Evolutionary conservation across 1,284 basidiomycete genomes (phyloP), one percentile per base, ranked within the genome.

Genomic region (Cutaneotrichosporon spelunceum): DNA sequence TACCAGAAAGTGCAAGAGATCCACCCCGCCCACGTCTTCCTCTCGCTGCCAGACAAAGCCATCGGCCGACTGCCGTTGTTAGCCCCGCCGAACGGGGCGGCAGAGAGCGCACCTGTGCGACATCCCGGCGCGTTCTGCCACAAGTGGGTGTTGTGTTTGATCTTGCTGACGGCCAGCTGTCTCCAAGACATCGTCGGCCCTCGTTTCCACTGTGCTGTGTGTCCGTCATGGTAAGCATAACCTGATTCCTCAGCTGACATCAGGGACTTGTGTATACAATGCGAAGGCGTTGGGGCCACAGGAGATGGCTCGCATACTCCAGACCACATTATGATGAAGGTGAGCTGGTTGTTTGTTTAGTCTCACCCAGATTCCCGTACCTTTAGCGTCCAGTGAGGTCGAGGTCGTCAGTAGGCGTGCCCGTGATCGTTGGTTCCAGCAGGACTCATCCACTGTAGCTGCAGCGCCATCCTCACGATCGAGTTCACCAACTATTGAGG

Each of bases 261-360:
- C 55, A 76, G 75, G 77, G 79, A 80, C 61, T 66, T 94, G 21
- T 95, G 92, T 71, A 85, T 88, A 21, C 91, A 92, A 69, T 95
- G 92, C 75, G 92, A 94, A 75, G 90, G 90, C 19, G 81, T 92
- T 19, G 88, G 88, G 1, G 68, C 69, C 16, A 57, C 66, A 1
- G 62, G 63, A 26, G 66, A 67, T 30, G 72, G 69, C 16, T 64
- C 70, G 34, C 79, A 80, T 59, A 74, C 74, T 0, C 65, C 77
- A 0, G 78, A 80, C 6, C 92, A 95, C 72, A 91, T 93, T 69
- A 86, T 93, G 84, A 91, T 95, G 79, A 94, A 95, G 86, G 91
- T 90, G 59, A 54, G 77, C 59, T 27, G 33, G n/a, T 49, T 29
- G 34, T 50, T 24, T 10, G 16, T 13, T 19, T 4, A 9, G 10